Conservation (phyloP, 2,329 filamentous ascomycete species). For the Stagonosporopsis cucurbitacearum region DNA sequence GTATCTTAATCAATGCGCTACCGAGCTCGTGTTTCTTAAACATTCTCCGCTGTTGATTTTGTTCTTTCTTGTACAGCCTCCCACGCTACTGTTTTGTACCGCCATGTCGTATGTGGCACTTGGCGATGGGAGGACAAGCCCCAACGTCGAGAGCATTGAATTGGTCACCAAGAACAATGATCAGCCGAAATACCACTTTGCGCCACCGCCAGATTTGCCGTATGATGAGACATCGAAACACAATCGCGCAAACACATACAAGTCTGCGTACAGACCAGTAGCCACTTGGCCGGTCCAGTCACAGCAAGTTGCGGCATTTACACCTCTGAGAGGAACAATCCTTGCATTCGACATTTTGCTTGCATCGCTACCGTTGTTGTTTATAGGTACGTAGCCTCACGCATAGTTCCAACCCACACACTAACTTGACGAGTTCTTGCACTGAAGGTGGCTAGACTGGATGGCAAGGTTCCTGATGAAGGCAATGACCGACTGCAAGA, state of each 20-base stretch:
- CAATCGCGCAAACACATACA: constrained; percentile 7
- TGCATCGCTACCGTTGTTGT: constrained; percentile 36
- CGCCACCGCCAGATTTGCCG: constrained; percentile 7
- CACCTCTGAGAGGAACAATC: constrained; percentile 25
- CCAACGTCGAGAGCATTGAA: constrained; percentile 3
- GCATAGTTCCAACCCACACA: background rate
- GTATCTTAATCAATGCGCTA: background rate
- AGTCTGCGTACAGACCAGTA: background rate
- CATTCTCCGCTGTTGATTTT: background rate
- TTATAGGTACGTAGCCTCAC: constrained; percentile 29
- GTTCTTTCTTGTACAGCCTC: too few relatives aligned
- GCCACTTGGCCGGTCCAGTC: constrained; percentile 26
- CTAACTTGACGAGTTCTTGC: constrained; percentile 32
- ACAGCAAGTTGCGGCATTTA: constrained; percentile 28
- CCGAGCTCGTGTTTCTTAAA: background rate
- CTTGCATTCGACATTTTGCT: constrained; percentile 34
- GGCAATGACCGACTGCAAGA: constrained; percentile 26
- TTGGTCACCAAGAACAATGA: background rate
- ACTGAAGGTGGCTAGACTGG: constrained; percentile 28
- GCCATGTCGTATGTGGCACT: constrained; percentile 7
- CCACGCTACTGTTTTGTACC: background rate
- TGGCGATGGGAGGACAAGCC: background rate
- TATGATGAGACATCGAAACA: constrained; percentile 8
- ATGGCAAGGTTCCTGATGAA: constrained; percentile 24
- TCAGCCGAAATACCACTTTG: background rate